phyloP scores from a whole-genome alignment of 1,284 basidiomycete genomes.

The Crocinoboletus sp. region DNA sequence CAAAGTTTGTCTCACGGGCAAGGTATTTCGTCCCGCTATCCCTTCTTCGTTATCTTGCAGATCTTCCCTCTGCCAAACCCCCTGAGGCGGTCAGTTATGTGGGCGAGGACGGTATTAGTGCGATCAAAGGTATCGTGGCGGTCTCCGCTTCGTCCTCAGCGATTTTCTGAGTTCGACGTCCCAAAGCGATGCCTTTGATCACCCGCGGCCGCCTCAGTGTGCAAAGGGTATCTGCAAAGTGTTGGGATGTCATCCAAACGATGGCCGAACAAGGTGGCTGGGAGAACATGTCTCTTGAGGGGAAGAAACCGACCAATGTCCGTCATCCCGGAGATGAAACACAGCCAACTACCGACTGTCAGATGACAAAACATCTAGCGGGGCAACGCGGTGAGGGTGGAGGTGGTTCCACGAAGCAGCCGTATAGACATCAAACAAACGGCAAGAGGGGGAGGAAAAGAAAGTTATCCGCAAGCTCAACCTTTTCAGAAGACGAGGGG shows the following conservation, averaged over 20 bases:
- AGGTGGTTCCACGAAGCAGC: constrained; percentile 60
- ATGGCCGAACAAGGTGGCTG: constrained; percentile 76
- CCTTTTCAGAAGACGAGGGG: constrained; percentile 5
- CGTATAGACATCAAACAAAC: constrained; percentile 42
- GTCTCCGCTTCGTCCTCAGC: not conserved
- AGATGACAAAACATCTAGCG: constrained; percentile 77
- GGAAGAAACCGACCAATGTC: constrained; percentile 73
- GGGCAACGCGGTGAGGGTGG: constrained; percentile 54
- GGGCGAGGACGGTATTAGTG: constrained; percentile 50
- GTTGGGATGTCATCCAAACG: constrained; percentile 64
- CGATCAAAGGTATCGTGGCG: constrained; percentile 51
- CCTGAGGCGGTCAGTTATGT: constrained; percentile 64
- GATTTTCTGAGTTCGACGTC: constrained; percentile 3
- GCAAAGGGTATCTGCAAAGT: constrained; percentile 68
- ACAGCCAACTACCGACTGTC: constrained; percentile 43
- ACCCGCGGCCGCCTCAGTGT: constrained; percentile 85
- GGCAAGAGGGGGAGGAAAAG: constrained; percentile 21
- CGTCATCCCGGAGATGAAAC: constrained; percentile 50
- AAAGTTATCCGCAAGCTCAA: constrained; percentile 12
- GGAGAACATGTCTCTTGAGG: constrained; percentile 40
- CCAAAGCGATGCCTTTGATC: constrained; percentile 73
- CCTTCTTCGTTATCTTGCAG: constrained; percentile 65
- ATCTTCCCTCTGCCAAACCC: constrained; percentile 28
- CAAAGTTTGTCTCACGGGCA: constrained; percentile 67
- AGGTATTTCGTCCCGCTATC: constrained; percentile 76